Base-by-base conservation (phyloP, 2,329 filamentous ascomycete species). In the Salinomyces thailandicus region DNA sequence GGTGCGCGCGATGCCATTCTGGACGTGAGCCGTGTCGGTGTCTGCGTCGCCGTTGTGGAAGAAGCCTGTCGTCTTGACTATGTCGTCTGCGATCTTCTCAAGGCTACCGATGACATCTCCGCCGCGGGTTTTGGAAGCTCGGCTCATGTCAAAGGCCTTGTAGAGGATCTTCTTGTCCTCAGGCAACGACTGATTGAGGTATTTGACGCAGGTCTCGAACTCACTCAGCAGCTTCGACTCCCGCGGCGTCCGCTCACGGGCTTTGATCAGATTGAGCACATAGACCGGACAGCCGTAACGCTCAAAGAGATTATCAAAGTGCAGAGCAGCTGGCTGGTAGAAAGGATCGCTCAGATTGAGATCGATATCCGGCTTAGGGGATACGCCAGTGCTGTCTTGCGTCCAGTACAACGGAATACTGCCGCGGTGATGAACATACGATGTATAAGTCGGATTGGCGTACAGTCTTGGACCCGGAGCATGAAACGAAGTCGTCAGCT, bases 331-430 rank as follows among this genome's bases (percentile, higher is more conserved):
- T 3, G 89, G 85, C 28, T 81, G 82, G 56, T 94, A 96, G 59
- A 96, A 98, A 0, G 91, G 91, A 59, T 98, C 91, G 14, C 93
- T 76, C n/a, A 96, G 71, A 53, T 93, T 95, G 28, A 98, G 67
- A 57, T 95, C 84, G 48, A 98, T 98, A 7, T 89, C 87, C 7
- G 91, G 93, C 51, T 96, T 98, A 0, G 93, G 93, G 1, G 85
- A 87, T 2, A 98, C 91, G 2, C 89, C 87, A 3, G 85, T 91
- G 49, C 80, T 93, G 56, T 96, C 91, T 58, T 98, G 91, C 0
- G 86, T 93, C 93, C 93, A 98, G 59, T 94, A 86, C 0, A 98
- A 69, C 3, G 91, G 91, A 41, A 98, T 98, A 48, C 91, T 96
- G 17, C 93, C 93, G 46, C 91, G 76, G 57, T 98, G 91, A 57